Evolutionary conservation across 2,329 filamentous ascomycete genomes (phyloP).

Genomic region (Xylaria sp.): DNA sequence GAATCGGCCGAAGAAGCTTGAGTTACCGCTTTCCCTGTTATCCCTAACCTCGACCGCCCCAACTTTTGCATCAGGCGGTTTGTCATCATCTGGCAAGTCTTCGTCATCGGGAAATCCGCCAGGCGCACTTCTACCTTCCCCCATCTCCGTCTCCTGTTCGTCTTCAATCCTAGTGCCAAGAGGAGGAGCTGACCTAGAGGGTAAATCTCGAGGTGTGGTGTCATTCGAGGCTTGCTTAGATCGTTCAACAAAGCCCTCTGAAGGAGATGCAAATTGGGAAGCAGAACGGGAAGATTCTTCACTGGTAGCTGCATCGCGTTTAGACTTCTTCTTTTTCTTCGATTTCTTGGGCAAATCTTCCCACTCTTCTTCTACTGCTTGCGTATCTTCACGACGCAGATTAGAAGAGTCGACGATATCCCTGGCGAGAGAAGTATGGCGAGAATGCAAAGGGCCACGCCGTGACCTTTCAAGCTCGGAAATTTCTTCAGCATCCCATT

Average conservation of each 20-base stretch:
- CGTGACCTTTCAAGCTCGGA: conserved; percentile 47
- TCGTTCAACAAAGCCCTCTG: conserved; percentile 53
- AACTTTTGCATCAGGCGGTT: not conserved
- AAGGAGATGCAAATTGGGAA: conserved; percentile 50
- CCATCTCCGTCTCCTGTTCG: conserved; percentile 51
- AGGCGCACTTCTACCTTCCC: conserved; percentile 53
- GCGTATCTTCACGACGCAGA: conserved; percentile 43
- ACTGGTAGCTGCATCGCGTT: conserved; percentile 41
- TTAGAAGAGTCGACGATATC: conserved; percentile 54
- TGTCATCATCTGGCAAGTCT: conserved; percentile 48
- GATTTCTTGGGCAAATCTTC: conserved; percentile 50
- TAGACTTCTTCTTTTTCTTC: conserved; percentile 53
- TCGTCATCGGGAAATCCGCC: conserved; percentile 50
- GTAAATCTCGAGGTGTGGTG: conserved; percentile 40
- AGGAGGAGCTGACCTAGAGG: conserved; percentile 35
- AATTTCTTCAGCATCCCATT: conserved; percentile 47
- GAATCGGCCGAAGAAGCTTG: conserved; percentile 63
- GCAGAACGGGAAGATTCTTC: conserved; percentile 47
- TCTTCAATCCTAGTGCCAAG: conserved; percentile 39
- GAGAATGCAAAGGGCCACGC: conserved; percentile 47
- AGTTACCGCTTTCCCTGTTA: conserved; percentile 54
- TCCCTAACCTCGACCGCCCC: conserved; percentile 46
- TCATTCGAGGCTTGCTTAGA: conserved; percentile 50
- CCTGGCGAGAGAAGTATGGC: conserved; percentile 47
- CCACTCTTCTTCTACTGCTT: conserved; percentile 52